A percentile compares a stretch with the other conserved stretches of the same genome.
phyloP scores from a whole-genome alignment of 192 early-diverging fungal species.

The Coemansia aciculifera region DNA sequence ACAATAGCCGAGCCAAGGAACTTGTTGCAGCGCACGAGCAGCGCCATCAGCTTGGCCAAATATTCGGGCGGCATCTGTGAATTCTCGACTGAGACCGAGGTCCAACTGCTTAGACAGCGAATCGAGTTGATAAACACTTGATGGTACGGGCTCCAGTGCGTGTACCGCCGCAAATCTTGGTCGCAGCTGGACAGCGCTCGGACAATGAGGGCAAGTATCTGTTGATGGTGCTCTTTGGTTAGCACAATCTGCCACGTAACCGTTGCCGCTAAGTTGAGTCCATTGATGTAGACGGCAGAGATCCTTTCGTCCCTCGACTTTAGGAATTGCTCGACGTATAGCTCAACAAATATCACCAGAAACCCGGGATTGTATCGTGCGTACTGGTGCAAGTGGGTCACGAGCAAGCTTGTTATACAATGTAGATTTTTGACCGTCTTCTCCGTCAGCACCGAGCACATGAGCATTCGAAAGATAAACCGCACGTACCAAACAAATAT shows the following conservation, averaged over 20 bases:
- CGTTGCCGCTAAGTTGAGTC: slow-evolving; percentile 27
- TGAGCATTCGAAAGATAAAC: slow-evolving; percentile 29
- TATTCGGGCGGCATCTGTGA: neutral
- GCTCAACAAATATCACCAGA: slow-evolving; percentile 22
- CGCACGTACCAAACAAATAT: slow-evolving; percentile 22
- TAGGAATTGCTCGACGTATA: slow-evolving; percentile 28
- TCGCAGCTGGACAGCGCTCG: slow-evolving; percentile 31
- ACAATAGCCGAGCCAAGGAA: slow-evolving; percentile 14
- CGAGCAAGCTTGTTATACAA: slow-evolving; percentile 21
- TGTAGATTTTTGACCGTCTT: slow-evolving; percentile 28
- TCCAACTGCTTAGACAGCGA: slow-evolving; percentile 42
- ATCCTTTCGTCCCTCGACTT: slow-evolving; percentile 21
- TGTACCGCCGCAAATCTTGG: slow-evolving; percentile 19
- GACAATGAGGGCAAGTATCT: slow-evolving; percentile 16
- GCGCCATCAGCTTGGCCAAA: slow-evolving; percentile 12
- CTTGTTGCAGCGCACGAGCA: slow-evolving; percentile 34
- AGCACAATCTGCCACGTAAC: slow-evolving; percentile 27
- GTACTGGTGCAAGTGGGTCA: slow-evolving; percentile 44
- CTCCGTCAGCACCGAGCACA: slow-evolving; percentile 32
- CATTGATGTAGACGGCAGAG: slow-evolving; percentile 28
- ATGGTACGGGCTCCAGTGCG: slow-evolving; percentile 42
- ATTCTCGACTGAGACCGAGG: slow-evolving; percentile 13
- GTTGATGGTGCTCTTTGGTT: slow-evolving; percentile 1
- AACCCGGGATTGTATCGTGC: slow-evolving; percentile 29
- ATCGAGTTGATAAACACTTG: slow-evolving; percentile 48